Evolutionary conservation across 208 protist genomes (phyloP).

Genomic region (Wallacemonas sp.): DNA sequence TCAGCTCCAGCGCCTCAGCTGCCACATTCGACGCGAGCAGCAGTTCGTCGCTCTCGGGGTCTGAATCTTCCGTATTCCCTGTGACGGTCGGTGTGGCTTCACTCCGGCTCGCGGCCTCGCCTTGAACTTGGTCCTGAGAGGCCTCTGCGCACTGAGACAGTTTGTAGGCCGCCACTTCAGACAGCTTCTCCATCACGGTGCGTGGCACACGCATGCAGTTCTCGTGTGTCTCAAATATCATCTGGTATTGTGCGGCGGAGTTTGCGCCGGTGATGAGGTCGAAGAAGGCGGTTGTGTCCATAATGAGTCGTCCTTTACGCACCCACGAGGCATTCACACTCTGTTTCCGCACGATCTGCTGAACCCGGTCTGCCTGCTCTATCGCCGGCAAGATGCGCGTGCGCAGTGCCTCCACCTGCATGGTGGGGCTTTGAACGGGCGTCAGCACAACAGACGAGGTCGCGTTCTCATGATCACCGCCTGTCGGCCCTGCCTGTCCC

Average conservation of each 20-base stretch:
- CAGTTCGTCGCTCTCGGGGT: conserved; percentile 11
- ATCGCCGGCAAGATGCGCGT: conserved; percentile 40
- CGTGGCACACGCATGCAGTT: conserved; percentile 83
- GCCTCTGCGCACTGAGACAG: neutral
- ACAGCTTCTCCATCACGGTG: conserved; percentile 46
- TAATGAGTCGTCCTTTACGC: conserved; percentile 43
- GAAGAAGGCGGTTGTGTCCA: conserved; percentile 67
- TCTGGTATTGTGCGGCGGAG: conserved; percentile 42
- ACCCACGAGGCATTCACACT: conserved; percentile 27
- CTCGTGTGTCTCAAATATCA: conserved; percentile 42
- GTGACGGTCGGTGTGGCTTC: neutral
- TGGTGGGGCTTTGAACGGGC: conserved; percentile 18
- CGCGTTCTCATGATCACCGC: conserved; percentile 18
- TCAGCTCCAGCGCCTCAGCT: conserved; percentile 41
- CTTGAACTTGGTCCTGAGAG: too few relatives aligned
- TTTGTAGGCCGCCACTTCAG: conserved; percentile 20
- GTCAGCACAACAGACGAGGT: neutral
- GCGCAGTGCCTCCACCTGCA: conserved; percentile 55
- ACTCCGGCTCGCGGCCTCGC: conserved; percentile 2
- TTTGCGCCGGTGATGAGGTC: conserved; percentile 38
- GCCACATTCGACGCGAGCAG: conserved; percentile 41
- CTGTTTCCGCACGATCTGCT: conserved; percentile 28
- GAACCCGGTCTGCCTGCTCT: conserved; percentile 32
- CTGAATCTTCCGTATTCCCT: neutral
- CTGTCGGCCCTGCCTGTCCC: neutral